Percentiles rank a stretch among this genome's conserved stretches.
phyloP scores from a whole-genome alignment of 1,284 basidiomycete genomes.

The Leccinum huronense region DNA sequence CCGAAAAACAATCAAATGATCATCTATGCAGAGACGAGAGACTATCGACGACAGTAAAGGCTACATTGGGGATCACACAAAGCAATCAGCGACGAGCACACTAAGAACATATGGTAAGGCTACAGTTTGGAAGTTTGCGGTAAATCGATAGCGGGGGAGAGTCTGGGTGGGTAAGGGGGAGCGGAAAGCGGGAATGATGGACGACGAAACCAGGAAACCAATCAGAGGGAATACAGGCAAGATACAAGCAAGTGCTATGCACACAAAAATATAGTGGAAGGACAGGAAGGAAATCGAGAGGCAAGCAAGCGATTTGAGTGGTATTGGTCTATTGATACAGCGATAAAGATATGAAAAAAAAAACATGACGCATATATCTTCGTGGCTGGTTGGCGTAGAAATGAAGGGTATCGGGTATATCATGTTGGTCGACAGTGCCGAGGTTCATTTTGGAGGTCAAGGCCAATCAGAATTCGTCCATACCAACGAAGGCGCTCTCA shows the following conservation, averaged over 20 bases:
- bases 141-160: background rate
- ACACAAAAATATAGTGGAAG: background rate
- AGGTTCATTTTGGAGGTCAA: background rate
- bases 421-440: background rate
- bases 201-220: background rate
- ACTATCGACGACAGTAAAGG: background rate
- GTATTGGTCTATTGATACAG: slow-evolving; percentile 15
- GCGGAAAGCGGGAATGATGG: background rate
- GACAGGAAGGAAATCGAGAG: background rate
- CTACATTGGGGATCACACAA: background rate
- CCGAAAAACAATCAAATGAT: background rate
- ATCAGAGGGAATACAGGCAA: background rate
- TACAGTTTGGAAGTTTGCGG: background rate
- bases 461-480: slow-evolving; percentile 11
- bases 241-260: slow-evolving; percentile 2
- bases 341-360: background rate
- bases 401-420: slow-evolving; percentile 11
- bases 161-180: background rate
- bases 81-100: background rate
- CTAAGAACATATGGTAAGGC: background rate
- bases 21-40: background rate
- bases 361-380: background rate
- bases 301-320: background rate
- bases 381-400: background rate
- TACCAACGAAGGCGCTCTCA: slow-evolving; percentile 11